Conservation (phyloP, 2,329 filamentous ascomycete genomes). For the Neocatenulostroma microsporum region DNA sequence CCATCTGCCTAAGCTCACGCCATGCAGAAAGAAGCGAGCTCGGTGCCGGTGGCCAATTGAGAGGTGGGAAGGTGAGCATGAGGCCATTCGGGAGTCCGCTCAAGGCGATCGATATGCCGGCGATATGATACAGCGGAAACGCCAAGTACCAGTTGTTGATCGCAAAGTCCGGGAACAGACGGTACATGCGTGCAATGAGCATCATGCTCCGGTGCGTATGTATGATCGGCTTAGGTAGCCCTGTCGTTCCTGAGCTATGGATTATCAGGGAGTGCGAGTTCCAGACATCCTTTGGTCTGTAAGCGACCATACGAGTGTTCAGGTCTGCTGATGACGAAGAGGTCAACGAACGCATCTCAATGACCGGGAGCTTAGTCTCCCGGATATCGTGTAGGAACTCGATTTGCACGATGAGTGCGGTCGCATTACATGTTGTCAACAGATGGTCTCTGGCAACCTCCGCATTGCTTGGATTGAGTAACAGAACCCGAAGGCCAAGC, state of each 20-base stretch:
- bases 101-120: conserved; percentile 2
- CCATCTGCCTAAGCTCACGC: not conserved
- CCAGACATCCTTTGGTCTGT: not conserved
- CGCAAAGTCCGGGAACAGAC: conserved; percentile 3
- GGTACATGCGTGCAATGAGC: conserved; percentile 5
- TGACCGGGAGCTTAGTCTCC: too few species aligned
- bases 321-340: too few species aligned
- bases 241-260: conserved; percentile 1
- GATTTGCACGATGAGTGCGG: not conserved
- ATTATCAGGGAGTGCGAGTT: conserved; percentile 3
- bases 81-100: conserved; percentile 3
- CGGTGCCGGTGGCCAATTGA: conserved; percentile 1
- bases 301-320: not conserved
- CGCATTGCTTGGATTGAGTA: conserved; percentile 3
- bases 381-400: too few species aligned
- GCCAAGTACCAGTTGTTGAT: conserved; percentile 4
- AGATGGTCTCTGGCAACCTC: conserved; percentile 1
- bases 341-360: too few species aligned
- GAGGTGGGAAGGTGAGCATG: not conserved
- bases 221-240: conserved; percentile 4
- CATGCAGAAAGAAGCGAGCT: conserved; percentile 1
- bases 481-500: conserved; percentile 1
- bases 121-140: conserved; percentile 4
- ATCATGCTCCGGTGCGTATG: conserved; percentile 5
- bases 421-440: not conserved